These are phyloP conservation scores for Trametes cinnabarina DNA, from an alignment of 768 basidiomycete species.

Conservation along the genomic window DNA sequence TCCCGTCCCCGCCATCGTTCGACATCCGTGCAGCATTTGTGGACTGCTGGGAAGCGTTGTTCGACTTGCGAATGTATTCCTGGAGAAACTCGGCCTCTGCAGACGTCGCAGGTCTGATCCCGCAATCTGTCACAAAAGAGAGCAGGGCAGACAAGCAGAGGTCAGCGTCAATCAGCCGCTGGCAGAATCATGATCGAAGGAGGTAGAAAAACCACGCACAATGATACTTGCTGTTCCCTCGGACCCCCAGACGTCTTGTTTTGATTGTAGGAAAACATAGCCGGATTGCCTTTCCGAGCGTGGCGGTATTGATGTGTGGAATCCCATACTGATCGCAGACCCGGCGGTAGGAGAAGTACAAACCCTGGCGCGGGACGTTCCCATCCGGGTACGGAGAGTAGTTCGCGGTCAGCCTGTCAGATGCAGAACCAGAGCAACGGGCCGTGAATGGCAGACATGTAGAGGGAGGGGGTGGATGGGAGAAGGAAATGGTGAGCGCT, in stretches of 20 bases:
- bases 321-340: slow-evolving; percentile 92
- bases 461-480: slow-evolving; percentile 16
- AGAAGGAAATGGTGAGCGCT: slow-evolving; percentile 15
- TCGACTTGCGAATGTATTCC: slow-evolving; percentile 88
- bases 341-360: slow-evolving; percentile 90
- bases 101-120: slow-evolving; percentile 87
- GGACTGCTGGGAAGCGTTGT: slow-evolving; percentile 74
- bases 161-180: slow-evolving; percentile 28
- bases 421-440: slow-evolving; percentile 4
- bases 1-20: slow-evolving; percentile 65
- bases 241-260: slow-evolving; percentile 86
- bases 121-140: slow-evolving; percentile 62
- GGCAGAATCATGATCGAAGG: slow-evolving; percentile 32
- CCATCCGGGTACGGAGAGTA: slow-evolving; percentile 91
- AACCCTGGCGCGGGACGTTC: slow-evolving; percentile 89
- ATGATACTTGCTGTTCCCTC: slow-evolving; percentile 96
- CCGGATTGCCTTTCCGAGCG: slow-evolving; percentile 91
- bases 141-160: slow-evolving; percentile 12
- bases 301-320: slow-evolving; percentile 93
- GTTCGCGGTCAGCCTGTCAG: slow-evolving; percentile 75
- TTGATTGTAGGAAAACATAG: slow-evolving; percentile 94
- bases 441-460: slow-evolving; percentile 19
- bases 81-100: slow-evolving; percentile 91
- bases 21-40: slow-evolving; percentile 72
- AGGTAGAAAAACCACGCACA: slow-evolving; percentile 51